phyloP scores from a whole-genome alignment of 176 grass and related monocot species.

The Aegilops tauschii region DNA sequence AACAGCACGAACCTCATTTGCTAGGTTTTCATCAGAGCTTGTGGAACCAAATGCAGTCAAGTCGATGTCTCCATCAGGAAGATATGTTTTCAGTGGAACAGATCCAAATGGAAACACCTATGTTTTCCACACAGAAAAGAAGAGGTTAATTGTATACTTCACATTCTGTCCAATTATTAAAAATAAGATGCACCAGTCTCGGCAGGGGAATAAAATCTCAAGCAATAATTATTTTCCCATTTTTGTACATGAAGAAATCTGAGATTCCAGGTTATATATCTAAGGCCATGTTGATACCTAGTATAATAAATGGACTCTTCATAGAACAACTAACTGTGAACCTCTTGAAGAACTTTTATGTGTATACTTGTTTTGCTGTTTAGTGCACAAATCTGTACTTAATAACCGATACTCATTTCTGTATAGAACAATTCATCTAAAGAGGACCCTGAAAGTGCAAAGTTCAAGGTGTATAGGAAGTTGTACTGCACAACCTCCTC shows the following conservation, averaged over 20 bases:
- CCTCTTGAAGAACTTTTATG: constrained; percentile 13
- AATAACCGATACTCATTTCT: not conserved
- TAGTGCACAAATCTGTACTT: not conserved
- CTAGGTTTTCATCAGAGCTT: constrained; percentile 63
- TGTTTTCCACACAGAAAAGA: not conserved
- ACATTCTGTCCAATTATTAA: not conserved
- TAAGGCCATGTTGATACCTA: not conserved
- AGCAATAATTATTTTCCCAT: not conserved
- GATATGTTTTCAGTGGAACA: constrained; percentile 90
- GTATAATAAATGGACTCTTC: not conserved
- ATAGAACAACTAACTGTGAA: constrained; percentile 11
- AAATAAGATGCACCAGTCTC: not conserved
- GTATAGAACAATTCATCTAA: not conserved
- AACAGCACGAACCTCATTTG: constrained; percentile 54
- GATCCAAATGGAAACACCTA: constrained; percentile 85
- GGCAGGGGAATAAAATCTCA: not conserved
- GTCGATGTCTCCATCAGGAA: constrained; percentile 97
- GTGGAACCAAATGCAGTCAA: constrained; percentile 53
- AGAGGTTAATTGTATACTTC: not conserved
- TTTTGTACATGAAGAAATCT: not conserved
- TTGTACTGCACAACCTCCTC: not conserved
- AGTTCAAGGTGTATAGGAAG: not conserved
- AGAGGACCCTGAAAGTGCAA: not conserved
- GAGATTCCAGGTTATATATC: not conserved
- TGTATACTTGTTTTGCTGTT: not conserved